Percentiles rank a stretch among this genome's conserved stretches.
phyloP scores from a whole-genome alignment of 2,329 filamentous ascomycete species.

The Talaromyces albobiverticillius region DNA sequence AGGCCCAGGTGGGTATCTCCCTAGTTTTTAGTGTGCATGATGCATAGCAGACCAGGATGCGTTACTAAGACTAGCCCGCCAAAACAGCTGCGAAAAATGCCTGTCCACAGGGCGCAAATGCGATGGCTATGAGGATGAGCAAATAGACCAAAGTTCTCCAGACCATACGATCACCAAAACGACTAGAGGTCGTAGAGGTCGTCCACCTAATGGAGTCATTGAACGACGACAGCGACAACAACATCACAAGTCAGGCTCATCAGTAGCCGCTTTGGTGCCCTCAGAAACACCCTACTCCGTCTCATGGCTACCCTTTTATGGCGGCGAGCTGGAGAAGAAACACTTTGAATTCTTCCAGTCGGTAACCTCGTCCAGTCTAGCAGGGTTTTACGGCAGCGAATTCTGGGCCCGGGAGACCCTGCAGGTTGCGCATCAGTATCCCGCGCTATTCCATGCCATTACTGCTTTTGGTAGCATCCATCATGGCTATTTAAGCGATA shows the following conservation, averaged over 20 bases:
- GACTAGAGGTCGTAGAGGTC: background rate
- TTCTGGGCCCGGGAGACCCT: conserved; percentile 10
- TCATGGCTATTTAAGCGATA: conserved; percentile 8
- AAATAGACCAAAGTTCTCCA: background rate
- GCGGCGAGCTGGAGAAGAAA: conserved; percentile 8
- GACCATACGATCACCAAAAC: background rate
- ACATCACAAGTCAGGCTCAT: background rate
- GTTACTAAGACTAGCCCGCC: too few relatives aligned
- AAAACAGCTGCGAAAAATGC: conserved; percentile 10
- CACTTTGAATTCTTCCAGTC: conserved; percentile 13
- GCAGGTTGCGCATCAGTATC: conserved; percentile 12
- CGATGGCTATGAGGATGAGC: conserved; percentile 12
- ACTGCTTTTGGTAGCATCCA: conserved; percentile 14
- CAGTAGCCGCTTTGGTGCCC: too few relatives aligned
- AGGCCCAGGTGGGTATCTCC: conserved; percentile 3
- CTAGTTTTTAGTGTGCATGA: background rate
- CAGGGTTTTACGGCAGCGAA: conserved; percentile 2
- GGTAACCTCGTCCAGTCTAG: conserved; percentile 8
- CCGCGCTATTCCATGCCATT: conserved; percentile 13
- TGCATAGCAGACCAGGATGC: too few relatives aligned
- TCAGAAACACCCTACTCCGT: background rate
- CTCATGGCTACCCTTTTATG: conserved; percentile 4
- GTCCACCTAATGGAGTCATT: background rate
- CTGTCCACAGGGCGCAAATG: conserved; percentile 12
- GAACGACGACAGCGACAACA: background rate